These are phyloP conservation scores for Melampsora abietis-canadensis DNA, from an alignment of 1,284 basidiomycete genomes.

Conservation along the genomic window DNA sequence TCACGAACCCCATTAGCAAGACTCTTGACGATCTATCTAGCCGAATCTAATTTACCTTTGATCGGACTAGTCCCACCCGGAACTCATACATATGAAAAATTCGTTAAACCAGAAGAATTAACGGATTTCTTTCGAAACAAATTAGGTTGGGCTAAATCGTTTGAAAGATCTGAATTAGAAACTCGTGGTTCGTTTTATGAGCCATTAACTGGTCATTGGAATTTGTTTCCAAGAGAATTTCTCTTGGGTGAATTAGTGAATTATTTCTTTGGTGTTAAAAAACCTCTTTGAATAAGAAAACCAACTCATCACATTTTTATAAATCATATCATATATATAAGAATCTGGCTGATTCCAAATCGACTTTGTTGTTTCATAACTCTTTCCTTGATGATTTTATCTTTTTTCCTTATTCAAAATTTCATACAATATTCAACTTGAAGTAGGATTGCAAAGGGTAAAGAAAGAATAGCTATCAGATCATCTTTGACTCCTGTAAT, in stretches of 20 bases:
- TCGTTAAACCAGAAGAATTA: slow-evolving; percentile 83
- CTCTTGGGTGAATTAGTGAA: slow-evolving; percentile 69
- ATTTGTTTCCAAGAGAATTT: slow-evolving; percentile 61
- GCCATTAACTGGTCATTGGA: slow-evolving; percentile 72
- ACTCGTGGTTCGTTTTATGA: slow-evolving; percentile 77
- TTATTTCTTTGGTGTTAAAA: slow-evolving; percentile 56
- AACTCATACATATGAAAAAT: slow-evolving; percentile 90
- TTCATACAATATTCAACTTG: neutral
- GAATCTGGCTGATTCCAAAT: neutral
- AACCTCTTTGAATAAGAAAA: slow-evolving; percentile 37
- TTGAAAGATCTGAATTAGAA: slow-evolving; percentile 64
- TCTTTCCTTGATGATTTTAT: too few species aligned
- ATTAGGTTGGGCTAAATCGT: slow-evolving; percentile 55
- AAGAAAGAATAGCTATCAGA: neutral
- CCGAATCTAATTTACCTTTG: slow-evolving; percentile 68
- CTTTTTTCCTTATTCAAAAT: neutral
- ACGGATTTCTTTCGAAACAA: slow-evolving; percentile 71
- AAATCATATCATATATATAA: too few species aligned
- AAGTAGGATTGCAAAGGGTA: neutral
- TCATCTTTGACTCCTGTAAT: neutral
- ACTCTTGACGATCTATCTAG: slow-evolving; percentile 82
- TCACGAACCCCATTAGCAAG: slow-evolving; percentile 86
- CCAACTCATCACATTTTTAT: neutral
- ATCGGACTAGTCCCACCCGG: slow-evolving; percentile 74
- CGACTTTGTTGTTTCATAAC: neutral